Percentiles rank a stretch among this genome's conserved stretches.
Conservation (phyloP, 805 yeast species). For the Candida sanyiensis region DNA sequence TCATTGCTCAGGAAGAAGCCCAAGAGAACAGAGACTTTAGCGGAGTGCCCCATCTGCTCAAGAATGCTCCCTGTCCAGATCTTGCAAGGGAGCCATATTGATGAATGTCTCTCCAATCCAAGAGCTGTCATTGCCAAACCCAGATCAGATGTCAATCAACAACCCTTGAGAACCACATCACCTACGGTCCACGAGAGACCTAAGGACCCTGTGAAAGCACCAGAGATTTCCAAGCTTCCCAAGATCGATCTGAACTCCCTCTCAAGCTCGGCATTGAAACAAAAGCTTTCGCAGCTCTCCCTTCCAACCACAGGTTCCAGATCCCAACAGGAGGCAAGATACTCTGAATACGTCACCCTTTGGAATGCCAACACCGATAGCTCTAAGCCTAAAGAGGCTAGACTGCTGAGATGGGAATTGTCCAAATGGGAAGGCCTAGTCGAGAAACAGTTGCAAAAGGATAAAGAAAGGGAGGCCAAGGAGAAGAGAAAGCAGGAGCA, state of each 20-base stretch:
- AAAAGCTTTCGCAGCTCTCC: conserved; percentile 47
- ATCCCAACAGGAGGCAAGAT: conserved; percentile 58
- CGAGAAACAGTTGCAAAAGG: conserved; percentile 4
- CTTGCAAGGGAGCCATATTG: conserved; percentile 54
- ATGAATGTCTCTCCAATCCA: conserved; percentile 42
- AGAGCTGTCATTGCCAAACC: conserved; percentile 7
- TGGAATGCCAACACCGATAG: conserved; percentile 83
- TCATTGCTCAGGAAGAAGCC: conserved; percentile 18
- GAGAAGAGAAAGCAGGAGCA: conserved; percentile 8
- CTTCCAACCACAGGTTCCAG: conserved; percentile 61
- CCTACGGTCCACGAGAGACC: too few relatives aligned
- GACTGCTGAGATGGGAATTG: conserved; percentile 49
- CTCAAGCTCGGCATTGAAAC: conserved; percentile 53
- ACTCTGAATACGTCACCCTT: conserved; percentile 68
- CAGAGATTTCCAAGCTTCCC: conserved; percentile 39
- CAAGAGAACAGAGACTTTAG: conserved; percentile 23
- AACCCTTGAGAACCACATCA: conserved; percentile 19
- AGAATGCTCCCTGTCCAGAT: conserved; percentile 44
- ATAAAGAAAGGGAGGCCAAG: not conserved
- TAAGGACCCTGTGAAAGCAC: conserved; percentile 24
- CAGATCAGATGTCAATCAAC: conserved; percentile 22
- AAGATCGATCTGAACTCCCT: conserved; percentile 60
- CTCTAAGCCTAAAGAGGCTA: conserved; percentile 52
- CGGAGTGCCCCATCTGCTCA: conserved; percentile 61
- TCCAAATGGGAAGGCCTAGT: conserved; percentile 56